Evolutionary conservation across 2,329 filamentous ascomycete genomes (phyloP).

Genomic region (Pestalotiopsis sp.): DNA sequence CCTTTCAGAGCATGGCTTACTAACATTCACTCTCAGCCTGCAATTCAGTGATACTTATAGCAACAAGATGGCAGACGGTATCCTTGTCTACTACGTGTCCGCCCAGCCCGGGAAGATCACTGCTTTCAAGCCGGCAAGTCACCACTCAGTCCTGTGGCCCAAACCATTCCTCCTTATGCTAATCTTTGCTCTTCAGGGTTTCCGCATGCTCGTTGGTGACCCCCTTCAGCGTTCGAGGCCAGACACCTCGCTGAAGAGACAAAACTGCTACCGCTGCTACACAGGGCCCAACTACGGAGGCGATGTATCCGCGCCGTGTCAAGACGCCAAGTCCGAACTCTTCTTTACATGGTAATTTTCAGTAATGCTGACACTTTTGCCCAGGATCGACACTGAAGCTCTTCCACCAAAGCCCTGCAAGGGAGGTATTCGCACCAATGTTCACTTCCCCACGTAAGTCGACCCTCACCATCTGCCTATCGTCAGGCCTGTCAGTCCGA

Average conservation of each 20-base stretch:
- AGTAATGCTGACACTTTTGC: not conserved
- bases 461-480: constrained; percentile 12
- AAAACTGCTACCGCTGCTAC: constrained; percentile 40
- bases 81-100: constrained; percentile 35
- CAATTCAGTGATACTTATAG: constrained; percentile 19
- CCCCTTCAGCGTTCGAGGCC: constrained; percentile 20
- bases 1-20: not conserved
- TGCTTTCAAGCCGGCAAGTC: not conserved
- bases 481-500: constrained; percentile 20
- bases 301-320: constrained; percentile 1
- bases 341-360: too few species aligned
- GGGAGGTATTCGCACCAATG: constrained; percentile 3
- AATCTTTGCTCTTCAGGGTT: constrained; percentile 30
- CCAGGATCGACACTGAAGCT: not conserved
- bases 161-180: not conserved
- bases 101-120: constrained; percentile 26
- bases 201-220: constrained; percentile 48
- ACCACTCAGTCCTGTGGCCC: not conserved
- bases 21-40: not conserved
- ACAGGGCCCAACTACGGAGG: constrained; percentile 7
- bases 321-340: not conserved
- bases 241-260: constrained; percentile 17
- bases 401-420: constrained; percentile 1
- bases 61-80: constrained; percentile 25
- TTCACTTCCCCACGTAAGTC: constrained; percentile 6